A percentile compares a stretch with the other conserved stretches of the same genome.
Evolutionary conservation across 1,284 basidiomycete species (phyloP).

Genomic region (Ceratobasidium sp.): DNA sequence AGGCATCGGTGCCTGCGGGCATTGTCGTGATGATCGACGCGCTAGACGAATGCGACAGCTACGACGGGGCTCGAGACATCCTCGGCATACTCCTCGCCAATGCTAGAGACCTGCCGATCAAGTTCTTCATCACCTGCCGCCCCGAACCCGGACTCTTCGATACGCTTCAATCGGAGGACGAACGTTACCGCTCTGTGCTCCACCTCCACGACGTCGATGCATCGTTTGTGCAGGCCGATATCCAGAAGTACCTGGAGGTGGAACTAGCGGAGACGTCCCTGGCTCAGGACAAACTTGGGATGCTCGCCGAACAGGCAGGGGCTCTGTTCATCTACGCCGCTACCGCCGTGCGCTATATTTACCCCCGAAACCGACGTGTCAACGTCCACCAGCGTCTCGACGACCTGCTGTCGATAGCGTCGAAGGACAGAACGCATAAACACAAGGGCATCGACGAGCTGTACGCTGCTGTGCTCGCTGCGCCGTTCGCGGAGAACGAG

Average conservation of each 20-base stretch:
- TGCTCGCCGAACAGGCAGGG: neutral
- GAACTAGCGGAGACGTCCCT: neutral
- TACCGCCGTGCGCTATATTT: neutral
- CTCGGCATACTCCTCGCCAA: neutral
- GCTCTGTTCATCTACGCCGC: slow-evolving; percentile 10
- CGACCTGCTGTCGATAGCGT: too few relatives aligned
- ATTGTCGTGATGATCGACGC: slow-evolving; percentile 46
- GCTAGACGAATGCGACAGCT: slow-evolving; percentile 4
- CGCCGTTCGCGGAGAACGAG: neutral
- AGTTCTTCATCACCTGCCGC: slow-evolving; percentile 4
- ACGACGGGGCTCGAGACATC: neutral
- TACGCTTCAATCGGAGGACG: neutral
- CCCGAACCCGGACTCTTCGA: neutral
- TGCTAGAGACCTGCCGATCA: neutral
- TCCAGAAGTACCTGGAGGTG: neutral
- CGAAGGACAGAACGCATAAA: too few relatives aligned
- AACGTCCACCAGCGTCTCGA: too few relatives aligned
- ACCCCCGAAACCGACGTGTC: too few relatives aligned
- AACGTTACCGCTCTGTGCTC: neutral
- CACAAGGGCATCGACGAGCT: neutral
- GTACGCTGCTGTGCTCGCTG: neutral
- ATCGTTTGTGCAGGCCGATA: neutral
- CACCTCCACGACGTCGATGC: neutral
- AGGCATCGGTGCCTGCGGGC: neutral
- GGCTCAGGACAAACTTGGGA: neutral